phyloP scores from a whole-genome alignment of 148 eudicot genomes.

The Silene conica region DNA sequence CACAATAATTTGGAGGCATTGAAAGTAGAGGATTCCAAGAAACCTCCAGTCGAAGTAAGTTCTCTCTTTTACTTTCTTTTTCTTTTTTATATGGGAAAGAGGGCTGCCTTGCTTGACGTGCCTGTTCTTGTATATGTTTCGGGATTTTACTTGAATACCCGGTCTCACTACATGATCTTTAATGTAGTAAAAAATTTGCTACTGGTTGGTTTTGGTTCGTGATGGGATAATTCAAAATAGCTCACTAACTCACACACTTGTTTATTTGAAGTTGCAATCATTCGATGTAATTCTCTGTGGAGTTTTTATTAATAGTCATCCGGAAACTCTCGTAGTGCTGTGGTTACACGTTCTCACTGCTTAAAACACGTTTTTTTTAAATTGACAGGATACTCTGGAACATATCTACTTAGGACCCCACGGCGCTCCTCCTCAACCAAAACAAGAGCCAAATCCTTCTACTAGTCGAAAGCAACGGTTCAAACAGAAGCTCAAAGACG shows the following conservation, averaged over 20 bases:
- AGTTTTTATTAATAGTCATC: neutral
- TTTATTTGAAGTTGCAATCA: neutral
- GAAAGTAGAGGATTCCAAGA: slow-evolving; percentile 43
- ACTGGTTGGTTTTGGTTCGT: neutral
- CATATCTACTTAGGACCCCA: slow-evolving; percentile 95
- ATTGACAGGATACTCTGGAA: slow-evolving; percentile 56
- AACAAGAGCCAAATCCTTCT: slow-evolving; percentile 55
- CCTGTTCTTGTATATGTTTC: neutral
- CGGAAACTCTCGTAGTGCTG: neutral
- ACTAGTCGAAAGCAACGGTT: slow-evolving; percentile 75
- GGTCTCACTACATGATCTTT: neutral
- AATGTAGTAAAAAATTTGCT: neutral
- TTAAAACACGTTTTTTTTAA: neutral
- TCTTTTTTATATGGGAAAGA: neutral
- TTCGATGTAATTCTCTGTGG: neutral
- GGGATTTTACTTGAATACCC: neutral
- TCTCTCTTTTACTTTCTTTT: neutral
- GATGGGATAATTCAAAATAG: neutral
- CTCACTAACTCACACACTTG: neutral
- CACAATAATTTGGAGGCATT: slow-evolving; percentile 30
- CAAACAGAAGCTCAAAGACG: slow-evolving; percentile 90
- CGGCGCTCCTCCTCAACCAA: slow-evolving; percentile 87
- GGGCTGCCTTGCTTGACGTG: neutral
- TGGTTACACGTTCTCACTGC: neutral
- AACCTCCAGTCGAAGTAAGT: slow-evolving; percentile 48